Evolutionary conservation across 345 rosid species (phyloP), one percentile per base, ranked within the genome.

Genomic region (Noccaea bulbosa): DNA sequence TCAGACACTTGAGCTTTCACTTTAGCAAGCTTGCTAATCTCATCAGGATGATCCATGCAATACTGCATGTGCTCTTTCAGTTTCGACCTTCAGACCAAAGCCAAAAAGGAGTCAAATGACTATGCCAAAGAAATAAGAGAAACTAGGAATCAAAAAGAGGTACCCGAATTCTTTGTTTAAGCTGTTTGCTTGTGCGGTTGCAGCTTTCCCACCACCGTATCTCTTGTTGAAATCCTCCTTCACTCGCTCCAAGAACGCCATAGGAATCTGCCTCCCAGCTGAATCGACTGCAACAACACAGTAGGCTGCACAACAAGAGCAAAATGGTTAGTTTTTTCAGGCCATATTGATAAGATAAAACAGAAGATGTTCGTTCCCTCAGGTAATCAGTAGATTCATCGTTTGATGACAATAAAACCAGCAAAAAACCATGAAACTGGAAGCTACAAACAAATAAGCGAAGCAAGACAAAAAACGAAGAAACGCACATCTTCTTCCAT

Each of bases 1-100:
- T 95, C 99, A 70, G 96, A 80, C 34, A 95, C 97, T 80, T 95
- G 98, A 76, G 93, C 97, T 73, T 92, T 90, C 70, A 95, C 98
- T 84, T 95, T 95, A 41, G 99, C 91, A 76, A 95, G 90, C 79
- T 92, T 90, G 87, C 83, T 95, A 79, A 92, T 86, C 82, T 95
- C 99, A 79, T 95, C 98, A n/a, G 98, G 97, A 73, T 95, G 93
- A 75, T 90, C 99, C 30, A 81, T 84, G 35, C 98, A 95, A 52
- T 88, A 95, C 72, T 92, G 93, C 97, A 92, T 92, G 62, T 92
- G 96, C 74, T 85, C 97, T 83, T 87, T 95, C 84, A 95, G 75
- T 77, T 95, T 90, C 54, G 97, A 56, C 74, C 99, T 95, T 76
- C 7, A 65, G 11, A 24, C 22, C 22, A 27, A 27, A 35, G 11